Base-by-base conservation (phyloP, 2,329 filamentous ascomycete species). In the Penicillium verrucosum region DNA sequence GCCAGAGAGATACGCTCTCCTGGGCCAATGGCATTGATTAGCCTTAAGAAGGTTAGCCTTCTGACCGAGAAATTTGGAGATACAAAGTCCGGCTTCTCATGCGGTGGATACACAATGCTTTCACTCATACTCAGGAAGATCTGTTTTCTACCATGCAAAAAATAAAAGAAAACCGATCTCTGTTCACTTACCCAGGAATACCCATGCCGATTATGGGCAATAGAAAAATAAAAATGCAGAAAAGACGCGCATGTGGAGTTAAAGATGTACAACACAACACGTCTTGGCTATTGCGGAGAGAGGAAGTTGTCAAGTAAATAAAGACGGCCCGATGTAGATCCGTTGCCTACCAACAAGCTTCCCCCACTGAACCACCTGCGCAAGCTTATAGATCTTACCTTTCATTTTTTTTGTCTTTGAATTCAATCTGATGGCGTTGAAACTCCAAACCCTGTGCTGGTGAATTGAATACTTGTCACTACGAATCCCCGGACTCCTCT, bases 1-100 rank as follows among this genome's bases (percentile, higher is more conserved):
- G 89, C 85, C 10, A 99, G 81, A 18, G 94, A 88, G 53, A 95
- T 81, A 58, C 92, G 85, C 68, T 89, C 82, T 53, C 92, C 91
- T 9, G 86, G 78, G 40, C 92, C 92, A 65, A 99, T 89, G 73
- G 96, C 90, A 68, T 89, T 88, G 76, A 96, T 94, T 52, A 99
- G 90, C 16, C 93, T 96, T 14, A 0, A 63, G 7, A 5, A 27
- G 18, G 40, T 51, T 21, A 51, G 40, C 14, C 3, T 30, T 12
- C 14, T 29, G 14, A 21, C 5, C 3, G 1, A 18, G 9, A 14
- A 41, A 23, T n/a, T 10, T 16, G 34, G n/a, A 12, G 4, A 45
- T 18, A 23, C 5, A 6, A 9, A 18, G 1, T 23, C 16, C 16
- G 21, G 25, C 29, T 23, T 23, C 32, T 34, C 11, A 7, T 25